Evolutionary conservation across 257 asterid species (phyloP).

Genomic region (Solanum bulbocastanum): DNA sequence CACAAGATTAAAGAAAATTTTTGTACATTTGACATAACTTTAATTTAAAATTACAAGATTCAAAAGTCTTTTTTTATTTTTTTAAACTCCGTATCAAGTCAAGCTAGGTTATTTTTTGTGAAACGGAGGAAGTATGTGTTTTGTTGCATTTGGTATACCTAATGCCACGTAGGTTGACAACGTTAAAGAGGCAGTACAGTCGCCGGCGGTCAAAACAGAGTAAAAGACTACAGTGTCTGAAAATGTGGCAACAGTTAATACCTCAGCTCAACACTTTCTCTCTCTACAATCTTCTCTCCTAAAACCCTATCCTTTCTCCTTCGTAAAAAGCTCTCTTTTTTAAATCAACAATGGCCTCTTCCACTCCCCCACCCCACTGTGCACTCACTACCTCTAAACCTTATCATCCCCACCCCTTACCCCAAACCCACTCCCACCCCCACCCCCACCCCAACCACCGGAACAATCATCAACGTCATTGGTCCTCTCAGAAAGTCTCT

Average conservation of each 20-base stretch:
- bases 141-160: not conserved
- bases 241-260: not conserved
- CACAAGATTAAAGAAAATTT: no score
- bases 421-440: constrained; percentile 24
- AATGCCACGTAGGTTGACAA: not conserved
- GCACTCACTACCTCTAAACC: constrained; percentile 76
- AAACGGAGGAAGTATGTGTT: no score
- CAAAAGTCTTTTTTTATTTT: no score
- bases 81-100: no score
- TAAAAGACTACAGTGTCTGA: not conserved
- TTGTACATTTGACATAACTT: no score
- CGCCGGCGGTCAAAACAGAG: not conserved
- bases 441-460: constrained; percentile 33
- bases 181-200: no score
- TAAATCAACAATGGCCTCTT: constrained; percentile 51
- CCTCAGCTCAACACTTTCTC: not conserved
- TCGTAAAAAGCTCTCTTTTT: not conserved
- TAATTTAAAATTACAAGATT: no score
- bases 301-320: not conserved
- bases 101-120: no score
- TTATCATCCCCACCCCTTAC: constrained; percentile 40
- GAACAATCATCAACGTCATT: constrained; percentile 13
- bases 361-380: constrained; percentile 85
- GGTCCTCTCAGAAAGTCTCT: constrained; percentile 42
- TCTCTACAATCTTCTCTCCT: not conserved